A percentile compares a stretch with the other conserved stretches of the same genome.
phyloP scores from a whole-genome alignment of 2,329 filamentous ascomycete species.

The Arthrobotrys megalospora region DNA sequence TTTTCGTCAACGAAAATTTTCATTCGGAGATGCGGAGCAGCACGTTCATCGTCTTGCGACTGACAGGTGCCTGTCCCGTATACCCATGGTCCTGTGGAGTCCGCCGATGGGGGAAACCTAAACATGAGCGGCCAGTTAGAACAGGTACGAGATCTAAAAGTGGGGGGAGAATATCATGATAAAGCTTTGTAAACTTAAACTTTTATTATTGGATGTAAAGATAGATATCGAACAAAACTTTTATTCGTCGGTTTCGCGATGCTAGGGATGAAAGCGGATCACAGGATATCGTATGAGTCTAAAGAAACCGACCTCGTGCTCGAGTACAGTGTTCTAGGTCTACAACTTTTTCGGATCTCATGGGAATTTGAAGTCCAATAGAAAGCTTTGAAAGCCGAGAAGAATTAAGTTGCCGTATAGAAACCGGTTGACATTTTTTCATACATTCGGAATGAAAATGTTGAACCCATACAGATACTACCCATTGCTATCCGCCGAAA shows the following conservation, averaged over 20 bases:
- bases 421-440: slow-evolving; percentile 35
- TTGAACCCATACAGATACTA: slow-evolving; percentile 31
- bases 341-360: slow-evolving; percentile 8
- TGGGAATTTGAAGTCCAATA: slow-evolving; percentile 29
- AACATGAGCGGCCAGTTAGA: slow-evolving; percentile 3
- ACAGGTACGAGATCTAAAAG: slow-evolving; percentile 22
- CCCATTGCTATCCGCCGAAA: slow-evolving; percentile 29
- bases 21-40: slow-evolving; percentile 34
- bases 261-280: slow-evolving; percentile 6
- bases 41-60: slow-evolving; percentile 34
- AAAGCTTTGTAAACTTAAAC: slow-evolving; percentile 21
- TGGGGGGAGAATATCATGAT: slow-evolving; percentile 36
- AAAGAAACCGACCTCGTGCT: slow-evolving; percentile 33
- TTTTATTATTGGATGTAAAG: slow-evolving; percentile 38
- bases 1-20: slow-evolving; percentile 33
- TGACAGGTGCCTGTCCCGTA: slow-evolving; percentile 39
- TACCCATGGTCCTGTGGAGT: slow-evolving; percentile 41
- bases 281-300: slow-evolving; percentile 22
- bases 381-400: slow-evolving; percentile 28
- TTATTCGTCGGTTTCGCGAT: slow-evolving; percentile 22
- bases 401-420: slow-evolving; percentile 15
- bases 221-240: slow-evolving; percentile 26
- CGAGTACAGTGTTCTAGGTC: slow-evolving; percentile 22
- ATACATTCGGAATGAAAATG: slow-evolving; percentile 32
- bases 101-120: slow-evolving; percentile 30